Evolutionary conservation across 164 flowering plant genomes (phyloP).

Genomic region (Stephania yunnanensis): DNA sequence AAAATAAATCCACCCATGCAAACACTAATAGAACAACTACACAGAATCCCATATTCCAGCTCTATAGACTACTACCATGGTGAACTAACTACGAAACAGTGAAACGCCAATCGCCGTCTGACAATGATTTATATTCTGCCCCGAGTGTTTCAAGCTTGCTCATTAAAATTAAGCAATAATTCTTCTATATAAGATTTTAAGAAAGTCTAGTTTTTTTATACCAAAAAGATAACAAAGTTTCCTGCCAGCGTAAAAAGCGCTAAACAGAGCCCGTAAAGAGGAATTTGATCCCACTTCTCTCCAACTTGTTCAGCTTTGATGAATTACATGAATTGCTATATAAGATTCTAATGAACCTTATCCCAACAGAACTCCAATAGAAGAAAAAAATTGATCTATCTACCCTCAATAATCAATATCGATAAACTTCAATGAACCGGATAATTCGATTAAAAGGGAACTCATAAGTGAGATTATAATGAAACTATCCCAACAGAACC

Average conservation of each 20-base stretch:
- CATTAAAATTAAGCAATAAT: neutral
- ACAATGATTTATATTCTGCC: neutral
- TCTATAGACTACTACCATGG: neutral
- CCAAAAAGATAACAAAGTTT: neutral
- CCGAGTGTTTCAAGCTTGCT: neutral
- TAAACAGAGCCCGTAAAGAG: neutral
- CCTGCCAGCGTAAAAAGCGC: neutral
- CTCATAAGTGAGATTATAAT: neutral
- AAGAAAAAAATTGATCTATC: too few species aligned
- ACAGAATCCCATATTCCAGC: neutral
- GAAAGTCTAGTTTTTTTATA: neutral
- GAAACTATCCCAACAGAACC: constrained; percentile 5
- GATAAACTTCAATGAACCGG: too few species aligned
- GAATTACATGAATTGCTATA: too few species aligned
- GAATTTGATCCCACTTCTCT: too few species aligned
- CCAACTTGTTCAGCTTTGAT: too few species aligned
- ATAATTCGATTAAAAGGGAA: too few species aligned
- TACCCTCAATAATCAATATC: too few species aligned
- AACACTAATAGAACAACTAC: constrained; percentile 6
- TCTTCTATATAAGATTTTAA: neutral
- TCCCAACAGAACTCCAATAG: constrained; percentile 5
- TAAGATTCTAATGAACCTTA: neutral
- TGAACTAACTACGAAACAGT: neutral
- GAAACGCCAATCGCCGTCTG: neutral
- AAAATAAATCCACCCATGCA: constrained; percentile 16